These are phyloP conservation scores for Wickerhamiella occidentalis DNA, from an alignment of 805 yeast species.

Conservation along the genomic window DNA sequence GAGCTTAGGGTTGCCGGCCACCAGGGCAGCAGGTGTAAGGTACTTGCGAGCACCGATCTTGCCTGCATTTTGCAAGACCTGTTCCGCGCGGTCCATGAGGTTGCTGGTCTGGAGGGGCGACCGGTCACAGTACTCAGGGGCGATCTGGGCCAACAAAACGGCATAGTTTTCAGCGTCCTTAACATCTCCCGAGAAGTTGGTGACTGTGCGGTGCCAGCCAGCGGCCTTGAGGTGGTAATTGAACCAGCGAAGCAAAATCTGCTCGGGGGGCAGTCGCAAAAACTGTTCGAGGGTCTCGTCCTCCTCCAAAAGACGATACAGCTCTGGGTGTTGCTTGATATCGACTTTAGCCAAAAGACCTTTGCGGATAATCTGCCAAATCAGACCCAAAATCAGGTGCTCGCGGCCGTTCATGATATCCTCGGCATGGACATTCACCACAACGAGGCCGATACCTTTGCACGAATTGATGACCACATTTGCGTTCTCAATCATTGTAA, in stretches of 20 bases:
- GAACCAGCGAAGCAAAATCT: slow-evolving; percentile 92
- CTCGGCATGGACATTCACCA: slow-evolving; percentile 94
- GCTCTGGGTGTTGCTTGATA: slow-evolving; percentile 90
- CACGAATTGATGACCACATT: slow-evolving; percentile 97
- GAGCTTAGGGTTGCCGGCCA: slow-evolving; percentile 92
- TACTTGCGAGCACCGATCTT: slow-evolving; percentile 86
- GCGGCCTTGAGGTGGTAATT: slow-evolving; percentile 93
- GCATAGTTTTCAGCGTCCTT: slow-evolving; percentile 94
- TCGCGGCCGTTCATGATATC: slow-evolving; percentile 95
- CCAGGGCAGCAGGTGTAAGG: slow-evolving; percentile 83
- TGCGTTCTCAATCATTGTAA: slow-evolving; percentile 93
- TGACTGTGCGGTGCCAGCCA: slow-evolving; percentile 71
- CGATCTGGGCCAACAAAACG: slow-evolving; percentile 73
- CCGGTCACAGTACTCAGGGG: slow-evolving; percentile 68
- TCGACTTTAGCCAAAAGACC: slow-evolving; percentile 91
- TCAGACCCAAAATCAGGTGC: slow-evolving; percentile 85
- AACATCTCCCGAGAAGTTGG: slow-evolving; percentile 78
- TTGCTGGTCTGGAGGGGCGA: slow-evolving; percentile 72
- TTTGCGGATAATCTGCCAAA: slow-evolving; percentile 97
- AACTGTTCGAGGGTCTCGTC: slow-evolving; percentile 97
- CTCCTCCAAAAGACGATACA: slow-evolving; percentile 85
- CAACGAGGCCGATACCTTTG: slow-evolving; percentile 96
- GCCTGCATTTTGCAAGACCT: slow-evolving; percentile 76
- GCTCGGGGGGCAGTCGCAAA: slow-evolving; percentile 93
- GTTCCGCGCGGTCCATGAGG: slow-evolving; percentile 71